Conservation (phyloP, 805 yeast species). For the Pichia sporocuriosa region DNA sequence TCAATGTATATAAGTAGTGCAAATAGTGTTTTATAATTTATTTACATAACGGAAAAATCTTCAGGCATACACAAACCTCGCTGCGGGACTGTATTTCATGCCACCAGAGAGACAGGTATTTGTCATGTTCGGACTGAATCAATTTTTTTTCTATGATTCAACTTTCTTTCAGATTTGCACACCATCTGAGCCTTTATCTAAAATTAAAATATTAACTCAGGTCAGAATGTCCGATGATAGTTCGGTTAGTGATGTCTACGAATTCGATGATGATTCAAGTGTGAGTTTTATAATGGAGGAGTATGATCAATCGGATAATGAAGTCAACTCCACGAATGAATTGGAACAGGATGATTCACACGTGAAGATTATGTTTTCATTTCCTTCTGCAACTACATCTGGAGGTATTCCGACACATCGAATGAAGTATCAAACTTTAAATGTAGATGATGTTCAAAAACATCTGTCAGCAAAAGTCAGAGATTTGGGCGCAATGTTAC, state of each 20-base stretch:
- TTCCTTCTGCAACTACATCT: conserved; percentile 16
- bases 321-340: conserved; percentile 20
- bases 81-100: too few species aligned
- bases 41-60: neutral
- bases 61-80: neutral
- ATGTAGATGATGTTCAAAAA: conserved; percentile 28
- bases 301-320: conserved; percentile 12
- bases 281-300: conserved; percentile 22
- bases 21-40: neutral
- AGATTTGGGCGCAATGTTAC: conserved; percentile 32
- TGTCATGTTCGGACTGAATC: too few species aligned
- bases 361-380: conserved; percentile 15
- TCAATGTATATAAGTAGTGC: conserved; percentile 48
- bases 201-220: too few species aligned
- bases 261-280: conserved; percentile 5
- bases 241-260: too few species aligned
- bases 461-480: conserved; percentile 25
- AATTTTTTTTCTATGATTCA: too few species aligned
- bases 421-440: conserved; percentile 24
- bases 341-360: conserved; percentile 1
- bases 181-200: too few species aligned
- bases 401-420: conserved; percentile 23
- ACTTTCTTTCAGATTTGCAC: too few species aligned
- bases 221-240: conserved; percentile 11
- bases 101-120: too few species aligned